Base-by-base conservation (phyloP, 306 rosid genomes). In the Cucurbita pepo region DNA sequence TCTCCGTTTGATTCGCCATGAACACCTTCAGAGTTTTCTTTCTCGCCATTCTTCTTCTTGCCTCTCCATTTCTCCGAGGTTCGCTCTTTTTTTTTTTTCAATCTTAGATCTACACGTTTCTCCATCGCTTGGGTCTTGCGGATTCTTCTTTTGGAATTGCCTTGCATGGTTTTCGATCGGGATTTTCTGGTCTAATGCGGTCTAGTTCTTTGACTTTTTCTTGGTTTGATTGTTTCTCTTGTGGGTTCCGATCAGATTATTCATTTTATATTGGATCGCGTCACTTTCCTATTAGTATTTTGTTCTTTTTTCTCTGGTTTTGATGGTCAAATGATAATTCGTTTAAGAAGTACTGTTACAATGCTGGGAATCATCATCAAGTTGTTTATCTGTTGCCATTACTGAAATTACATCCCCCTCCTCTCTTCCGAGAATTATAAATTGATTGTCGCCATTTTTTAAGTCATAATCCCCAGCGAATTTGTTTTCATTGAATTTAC, bases 21-120 rank as follows among this genome's bases (percentile, higher is more conserved):
- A 79, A 70, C 56, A 52, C 15, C 19, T 18, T 86, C 47, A 81
- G 82, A 83, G 77, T 87, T 74, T 79, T 94, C 80, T 72, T 88
- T 72, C 82, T 94, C 62, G 86, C 88, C 71, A 64, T 94, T 50
- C 81, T 94, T 55, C 87, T 90, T 78, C 40, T 90, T 54, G 92
- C 92, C 8, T 86, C 95, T 8, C 95, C 98, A 51, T 77, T 88
- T 37, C 41, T 86, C 44, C 91, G 80, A 87, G 98, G 98, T 94
- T 58, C 21, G 62, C 48, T 66, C 58, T 60, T 37, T 75, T 30
- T 9, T 60, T 37, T 75, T 30, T 9, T 69, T 50, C 50, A 40
- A n/a, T 67, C 81, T 43, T 64, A 81, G 90, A 90, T 90, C 91
- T 83, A 86, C 86, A 83, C 86, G 84, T 71, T 4, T 66, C 75